Percentiles rank a stretch among this genome's conserved stretches.
These are phyloP conservation scores for Coffea canephora DNA, from an alignment of 257 asterid genomes.

Conservation along the genomic window DNA sequence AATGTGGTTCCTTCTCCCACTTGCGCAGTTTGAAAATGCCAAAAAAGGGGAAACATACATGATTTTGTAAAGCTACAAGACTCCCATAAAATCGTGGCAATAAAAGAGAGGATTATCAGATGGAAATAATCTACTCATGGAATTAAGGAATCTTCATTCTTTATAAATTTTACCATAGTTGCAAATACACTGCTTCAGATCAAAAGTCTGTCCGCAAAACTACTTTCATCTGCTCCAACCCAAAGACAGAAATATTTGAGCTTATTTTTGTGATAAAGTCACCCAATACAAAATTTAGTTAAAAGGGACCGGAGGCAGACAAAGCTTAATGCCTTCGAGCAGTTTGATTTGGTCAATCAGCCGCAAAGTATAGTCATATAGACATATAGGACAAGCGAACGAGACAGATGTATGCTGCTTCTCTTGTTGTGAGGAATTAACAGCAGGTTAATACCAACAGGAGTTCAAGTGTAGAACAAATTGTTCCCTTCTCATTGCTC, in stretches of 20 bases:
- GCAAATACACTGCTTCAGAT: no score
- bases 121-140: background rate
- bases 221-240: no score
- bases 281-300: background rate
- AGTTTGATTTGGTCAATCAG: background rate
- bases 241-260: background rate
- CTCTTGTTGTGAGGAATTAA: background rate
- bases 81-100: background rate
- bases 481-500: background rate
- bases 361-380: no score
- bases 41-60: background rate
- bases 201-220: background rate
- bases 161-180: background rate
- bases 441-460: background rate
- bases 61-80: background rate
- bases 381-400: background rate
- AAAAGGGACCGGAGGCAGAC: background rate
- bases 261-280: background rate
- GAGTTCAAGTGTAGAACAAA: background rate
- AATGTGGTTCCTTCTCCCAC: background rate
- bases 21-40: background rate
- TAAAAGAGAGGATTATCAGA: background rate
- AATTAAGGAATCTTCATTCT: background rate
- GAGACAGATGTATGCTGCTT: background rate
- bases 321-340: background rate